These are phyloP conservation scores for Peribolospora kevripleyi DNA, from an alignment of 768 basidiomycete species.

Conservation along the genomic window DNA sequence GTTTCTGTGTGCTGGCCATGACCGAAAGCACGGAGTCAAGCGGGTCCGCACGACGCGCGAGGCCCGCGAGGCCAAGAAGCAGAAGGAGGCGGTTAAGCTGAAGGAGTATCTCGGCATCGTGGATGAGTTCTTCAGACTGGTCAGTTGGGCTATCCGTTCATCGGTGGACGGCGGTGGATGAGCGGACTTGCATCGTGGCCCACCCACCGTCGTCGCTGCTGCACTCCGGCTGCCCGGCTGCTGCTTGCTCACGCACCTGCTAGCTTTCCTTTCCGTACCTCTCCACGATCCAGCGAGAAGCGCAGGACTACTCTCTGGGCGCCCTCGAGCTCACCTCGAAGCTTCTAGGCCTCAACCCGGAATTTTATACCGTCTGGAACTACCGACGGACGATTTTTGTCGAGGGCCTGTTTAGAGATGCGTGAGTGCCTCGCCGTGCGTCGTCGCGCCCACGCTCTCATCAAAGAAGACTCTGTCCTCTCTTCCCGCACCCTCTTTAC, in stretches of 20 bases:
- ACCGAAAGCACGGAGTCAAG: constrained; percentile 30
- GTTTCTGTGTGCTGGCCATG: too few relatives aligned
- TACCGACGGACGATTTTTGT: constrained; percentile 60
- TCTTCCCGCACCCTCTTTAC: background rate
- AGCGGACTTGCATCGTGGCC: background rate
- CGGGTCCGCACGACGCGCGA: constrained; percentile 35
- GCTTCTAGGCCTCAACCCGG: constrained; percentile 64
- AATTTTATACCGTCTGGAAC: constrained; percentile 94
- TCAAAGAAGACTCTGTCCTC: background rate
- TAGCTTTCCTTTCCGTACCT: background rate
- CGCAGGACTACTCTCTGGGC: constrained; percentile 41
- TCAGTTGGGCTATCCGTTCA: constrained; percentile 18
- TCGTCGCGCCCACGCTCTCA: background rate
- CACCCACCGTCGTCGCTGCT: background rate
- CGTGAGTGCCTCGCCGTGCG: constrained; percentile 24
- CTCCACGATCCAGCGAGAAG: constrained; percentile 33
- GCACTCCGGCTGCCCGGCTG: too few relatives aligned
- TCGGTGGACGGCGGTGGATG: constrained; percentile 1
- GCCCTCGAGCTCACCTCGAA: constrained; percentile 52
- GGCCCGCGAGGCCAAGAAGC: constrained; percentile 38
- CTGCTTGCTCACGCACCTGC: too few relatives aligned
- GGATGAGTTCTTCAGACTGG: constrained; percentile 38
- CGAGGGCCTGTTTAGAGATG: constrained; percentile 40
- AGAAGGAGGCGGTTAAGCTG: constrained; percentile 51
- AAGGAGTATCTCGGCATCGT: constrained; percentile 46